These are phyloP conservation scores for Saccharum hybrid DNA, from an alignment of 202 grass and related monocot species.

Conservation along the genomic window DNA sequence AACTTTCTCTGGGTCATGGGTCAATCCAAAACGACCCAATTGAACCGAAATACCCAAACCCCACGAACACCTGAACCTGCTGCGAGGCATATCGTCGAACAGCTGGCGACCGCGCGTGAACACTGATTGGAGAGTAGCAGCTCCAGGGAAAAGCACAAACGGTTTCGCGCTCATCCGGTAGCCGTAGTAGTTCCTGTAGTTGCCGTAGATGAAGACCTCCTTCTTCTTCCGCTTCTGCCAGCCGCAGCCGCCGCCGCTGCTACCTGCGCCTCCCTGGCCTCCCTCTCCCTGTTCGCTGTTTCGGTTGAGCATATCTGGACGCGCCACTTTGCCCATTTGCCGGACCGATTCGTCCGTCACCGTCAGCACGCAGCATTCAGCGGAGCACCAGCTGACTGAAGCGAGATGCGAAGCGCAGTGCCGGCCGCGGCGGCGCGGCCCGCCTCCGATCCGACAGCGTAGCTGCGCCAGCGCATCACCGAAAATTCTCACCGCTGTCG, in stretches of 20 bases:
- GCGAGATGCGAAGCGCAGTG: not conserved
- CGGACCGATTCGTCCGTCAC: too few species aligned
- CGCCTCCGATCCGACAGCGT: conserved; percentile 12
- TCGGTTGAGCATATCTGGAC: too few species aligned
- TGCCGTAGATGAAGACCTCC: too few species aligned
- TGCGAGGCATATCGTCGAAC: conserved; percentile 10
- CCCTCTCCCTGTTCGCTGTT: too few species aligned
- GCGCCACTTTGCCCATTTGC: too few species aligned
- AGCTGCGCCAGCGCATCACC: conserved; percentile 10
- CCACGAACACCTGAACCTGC: not conserved
- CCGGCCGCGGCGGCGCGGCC: not conserved
- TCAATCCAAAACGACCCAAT: not conserved
- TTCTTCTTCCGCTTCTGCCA: too few species aligned
- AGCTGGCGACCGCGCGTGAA: not conserved
- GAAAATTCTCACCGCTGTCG: conserved; percentile 37
- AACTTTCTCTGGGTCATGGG: not conserved
- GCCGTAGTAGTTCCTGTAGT: too few species aligned
- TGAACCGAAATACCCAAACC: not conserved
- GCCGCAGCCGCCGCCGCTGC: too few species aligned
- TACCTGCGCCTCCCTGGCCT: too few species aligned
- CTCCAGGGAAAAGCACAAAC: accelerated
- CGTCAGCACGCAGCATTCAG: too few species aligned
- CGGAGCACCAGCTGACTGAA: too few species aligned
- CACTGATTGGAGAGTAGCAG: not conserved
- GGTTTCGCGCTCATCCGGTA: too few species aligned